A percentile compares a stretch with the other conserved stretches of the same genome.
Evolutionary conservation across 176 grass and related monocot genomes (phyloP).

Genomic region (Coix lacrymajobi): DNA sequence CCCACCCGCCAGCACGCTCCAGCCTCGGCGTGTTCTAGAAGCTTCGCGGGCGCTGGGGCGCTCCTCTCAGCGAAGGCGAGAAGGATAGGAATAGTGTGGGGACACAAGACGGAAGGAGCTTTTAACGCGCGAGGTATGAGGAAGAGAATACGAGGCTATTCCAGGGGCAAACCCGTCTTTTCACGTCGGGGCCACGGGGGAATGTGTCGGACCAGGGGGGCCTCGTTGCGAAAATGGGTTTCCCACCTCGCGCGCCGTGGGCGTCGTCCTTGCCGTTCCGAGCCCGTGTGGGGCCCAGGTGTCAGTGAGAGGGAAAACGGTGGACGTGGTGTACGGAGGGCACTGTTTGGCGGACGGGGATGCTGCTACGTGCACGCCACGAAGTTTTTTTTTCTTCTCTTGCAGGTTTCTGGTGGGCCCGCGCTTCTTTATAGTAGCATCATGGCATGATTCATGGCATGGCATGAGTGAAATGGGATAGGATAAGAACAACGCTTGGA

Average conservation of each 20-base stretch:
- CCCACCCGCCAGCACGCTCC: neutral
- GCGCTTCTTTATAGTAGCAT: neutral
- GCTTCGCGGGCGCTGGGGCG: constrained; percentile 7
- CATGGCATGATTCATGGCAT: neutral
- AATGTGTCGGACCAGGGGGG: neutral
- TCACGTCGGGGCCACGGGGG: accelerated
- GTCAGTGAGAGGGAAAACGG: neutral
- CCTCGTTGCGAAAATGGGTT: neutral
- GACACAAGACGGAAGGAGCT: neutral
- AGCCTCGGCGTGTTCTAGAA: constrained; percentile 34
- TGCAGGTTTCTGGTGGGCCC: neutral
- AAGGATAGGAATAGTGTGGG: constrained; percentile 19
- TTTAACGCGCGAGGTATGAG: constrained; percentile 5
- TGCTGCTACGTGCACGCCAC: neutral
- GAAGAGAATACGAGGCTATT: constrained; percentile 17
- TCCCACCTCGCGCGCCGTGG: neutral
- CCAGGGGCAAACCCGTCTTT: constrained; percentile 39
- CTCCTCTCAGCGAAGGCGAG: constrained; percentile 6
- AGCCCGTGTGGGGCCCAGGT: accelerated
- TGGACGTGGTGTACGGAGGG: neutral
- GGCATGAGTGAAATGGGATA: neutral
- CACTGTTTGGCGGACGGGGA: accelerated
- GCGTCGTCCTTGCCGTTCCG: neutral
- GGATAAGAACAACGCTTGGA: neutral
- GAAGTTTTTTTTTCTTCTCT: neutral